Percentiles rank a stretch among this genome's conserved stretches.
Conservation (phyloP, 257 asterid species). For the Fraxinus quadrangulata region DNA sequence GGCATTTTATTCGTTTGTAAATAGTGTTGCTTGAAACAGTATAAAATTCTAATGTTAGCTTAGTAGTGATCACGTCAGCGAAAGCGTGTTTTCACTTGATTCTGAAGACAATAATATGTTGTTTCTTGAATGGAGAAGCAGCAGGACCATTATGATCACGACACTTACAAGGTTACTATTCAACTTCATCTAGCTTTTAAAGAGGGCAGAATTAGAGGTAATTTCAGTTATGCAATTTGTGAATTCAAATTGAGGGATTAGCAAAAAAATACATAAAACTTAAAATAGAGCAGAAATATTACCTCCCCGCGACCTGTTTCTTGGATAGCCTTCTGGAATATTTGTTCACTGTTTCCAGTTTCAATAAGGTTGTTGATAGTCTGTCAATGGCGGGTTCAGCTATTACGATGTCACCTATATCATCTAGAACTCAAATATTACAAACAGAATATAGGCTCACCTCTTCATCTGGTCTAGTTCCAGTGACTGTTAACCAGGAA, state of each 20-base stretch:
- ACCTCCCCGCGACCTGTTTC: constrained; percentile 90
- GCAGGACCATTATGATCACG: background rate
- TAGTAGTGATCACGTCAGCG: background rate
- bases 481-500: constrained; percentile 58
- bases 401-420: constrained; percentile 17
- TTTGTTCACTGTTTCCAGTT: constrained; percentile 88
- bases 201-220: background rate
- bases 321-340: constrained; percentile 81
- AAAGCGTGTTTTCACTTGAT: background rate
- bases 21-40: background rate
- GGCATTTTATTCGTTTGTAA: background rate
- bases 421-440: background rate
- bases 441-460: constrained; percentile 39
- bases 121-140: background rate
- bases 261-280: background rate
- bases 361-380: constrained; percentile 79
- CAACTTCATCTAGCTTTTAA: background rate
- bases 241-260: background rate
- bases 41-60: background rate
- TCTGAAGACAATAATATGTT: background rate
- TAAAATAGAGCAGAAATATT: background rate
- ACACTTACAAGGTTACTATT: background rate
- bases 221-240: background rate
- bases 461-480: constrained; percentile 87
- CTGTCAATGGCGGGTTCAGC: constrained; percentile 40